phyloP scores from a whole-genome alignment of 2,329 filamentous ascomycete genomes.

The Alternaria postmessia region DNA sequence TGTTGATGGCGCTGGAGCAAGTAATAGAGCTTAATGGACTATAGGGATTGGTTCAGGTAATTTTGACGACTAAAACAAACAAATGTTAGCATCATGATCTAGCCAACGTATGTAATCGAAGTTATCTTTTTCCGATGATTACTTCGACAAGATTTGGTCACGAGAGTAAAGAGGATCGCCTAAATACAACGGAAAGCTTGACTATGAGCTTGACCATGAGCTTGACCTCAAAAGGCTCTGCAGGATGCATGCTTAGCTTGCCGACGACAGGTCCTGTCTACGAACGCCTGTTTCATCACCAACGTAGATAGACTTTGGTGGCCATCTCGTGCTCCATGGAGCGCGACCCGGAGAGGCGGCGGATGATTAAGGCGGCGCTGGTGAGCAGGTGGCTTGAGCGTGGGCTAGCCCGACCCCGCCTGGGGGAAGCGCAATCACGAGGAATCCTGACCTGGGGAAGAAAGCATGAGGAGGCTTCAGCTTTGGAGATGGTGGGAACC shows the following conservation, averaged over 20 bases:
- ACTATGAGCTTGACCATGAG: neutral
- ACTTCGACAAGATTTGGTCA: neutral
- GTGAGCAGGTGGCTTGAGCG: slow-evolving; percentile 7
- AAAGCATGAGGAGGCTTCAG: neutral
- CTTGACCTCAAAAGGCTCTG: neutral
- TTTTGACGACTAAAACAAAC: neutral
- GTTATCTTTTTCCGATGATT: neutral
- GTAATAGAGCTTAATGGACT: neutral
- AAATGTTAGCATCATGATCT: neutral
- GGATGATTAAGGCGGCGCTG: neutral
- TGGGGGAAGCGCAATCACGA: slow-evolving; percentile 1
- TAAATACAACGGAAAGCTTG: neutral
- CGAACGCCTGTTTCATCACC: neutral
- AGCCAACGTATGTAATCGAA: neutral
- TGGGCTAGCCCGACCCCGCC: slow-evolving; percentile 11
- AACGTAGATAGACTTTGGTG: neutral
- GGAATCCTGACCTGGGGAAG: neutral
- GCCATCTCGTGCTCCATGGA: neutral
- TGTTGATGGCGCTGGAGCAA: neutral
- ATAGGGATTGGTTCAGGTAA: neutral
- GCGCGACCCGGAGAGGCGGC: neutral
- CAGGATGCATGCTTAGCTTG: neutral
- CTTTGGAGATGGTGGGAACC: neutral
- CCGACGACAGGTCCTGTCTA: neutral
- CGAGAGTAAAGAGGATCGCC: neutral